Conservation (phyloP, 345 rosid genomes). For the Populus euphratica region DNA sequence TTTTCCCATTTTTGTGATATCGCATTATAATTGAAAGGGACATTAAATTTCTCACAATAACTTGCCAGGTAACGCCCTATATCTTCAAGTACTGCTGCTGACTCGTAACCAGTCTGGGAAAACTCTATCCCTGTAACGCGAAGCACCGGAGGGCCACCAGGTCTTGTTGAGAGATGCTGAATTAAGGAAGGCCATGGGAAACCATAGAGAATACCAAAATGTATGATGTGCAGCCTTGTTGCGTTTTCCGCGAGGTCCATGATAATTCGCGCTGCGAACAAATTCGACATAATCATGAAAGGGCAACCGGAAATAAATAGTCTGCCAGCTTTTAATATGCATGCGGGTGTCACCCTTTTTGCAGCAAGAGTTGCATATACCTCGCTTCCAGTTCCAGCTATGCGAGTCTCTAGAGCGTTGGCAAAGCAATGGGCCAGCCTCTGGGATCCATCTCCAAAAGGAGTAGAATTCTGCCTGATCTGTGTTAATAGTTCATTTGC, state of each 20-base stretch:
- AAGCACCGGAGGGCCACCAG: constrained; percentile 52
- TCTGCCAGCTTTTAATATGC: constrained; percentile 48
- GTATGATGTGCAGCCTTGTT: constrained; percentile 48
- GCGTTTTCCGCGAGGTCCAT: constrained; percentile 38
- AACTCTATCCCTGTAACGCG: constrained; percentile 54
- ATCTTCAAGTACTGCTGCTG: constrained; percentile 55
- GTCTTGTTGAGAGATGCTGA: constrained; percentile 40
- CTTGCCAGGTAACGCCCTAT: constrained; percentile 43
- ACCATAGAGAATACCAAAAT: constrained; percentile 58
- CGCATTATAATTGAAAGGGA: constrained; percentile 53
- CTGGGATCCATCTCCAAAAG: constrained; percentile 52
- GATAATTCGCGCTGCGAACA: constrained; percentile 44
- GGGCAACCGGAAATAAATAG: constrained; percentile 47
- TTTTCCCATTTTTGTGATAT: constrained; percentile 67
- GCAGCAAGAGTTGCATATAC: constrained; percentile 24
- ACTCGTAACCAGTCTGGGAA: constrained; percentile 52
- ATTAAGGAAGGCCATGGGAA: constrained; percentile 68
- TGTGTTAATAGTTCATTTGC: constrained; percentile 48
- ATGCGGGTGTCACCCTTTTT: constrained; percentile 36
- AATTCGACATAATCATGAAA: constrained; percentile 39
- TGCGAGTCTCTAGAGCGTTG: constrained; percentile 55
- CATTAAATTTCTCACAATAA: constrained; percentile 41
- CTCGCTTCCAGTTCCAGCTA: constrained; percentile 37
- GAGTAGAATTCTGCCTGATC: constrained; percentile 53
- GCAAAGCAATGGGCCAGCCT: constrained; percentile 64